Conservation (phyloP, 2,329 filamentous ascomycete species). For the Penicillium thymicola region DNA sequence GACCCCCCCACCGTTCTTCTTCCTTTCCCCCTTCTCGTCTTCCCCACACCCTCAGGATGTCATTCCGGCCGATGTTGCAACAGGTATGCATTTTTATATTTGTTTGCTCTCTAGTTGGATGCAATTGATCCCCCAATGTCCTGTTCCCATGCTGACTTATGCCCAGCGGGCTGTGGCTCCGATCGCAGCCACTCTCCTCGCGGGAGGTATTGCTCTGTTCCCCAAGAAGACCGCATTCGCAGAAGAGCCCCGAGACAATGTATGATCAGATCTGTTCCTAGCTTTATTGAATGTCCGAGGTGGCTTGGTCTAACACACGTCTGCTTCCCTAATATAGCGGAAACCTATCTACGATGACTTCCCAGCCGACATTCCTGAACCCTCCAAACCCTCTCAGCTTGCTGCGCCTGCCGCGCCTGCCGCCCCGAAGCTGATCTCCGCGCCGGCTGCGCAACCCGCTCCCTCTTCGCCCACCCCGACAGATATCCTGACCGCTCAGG, state of each 20-base stretch:
- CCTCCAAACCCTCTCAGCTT: slow-evolving; percentile 21
- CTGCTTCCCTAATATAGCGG: slow-evolving; percentile 26
- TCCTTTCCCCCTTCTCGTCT: too few relatives aligned
- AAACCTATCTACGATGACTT: slow-evolving; percentile 47
- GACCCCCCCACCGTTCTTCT: too few relatives aligned
- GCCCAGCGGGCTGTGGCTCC: slow-evolving; percentile 39
- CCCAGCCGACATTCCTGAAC: slow-evolving; percentile 31
- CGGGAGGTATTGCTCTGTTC: slow-evolving; percentile 39
- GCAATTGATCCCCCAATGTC: slow-evolving; percentile 14
- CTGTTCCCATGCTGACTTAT: slow-evolving; percentile 25
- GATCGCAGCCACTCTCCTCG: slow-evolving; percentile 41
- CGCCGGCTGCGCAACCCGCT: slow-evolving; percentile 18
- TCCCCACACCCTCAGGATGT: slow-evolving; percentile 33
- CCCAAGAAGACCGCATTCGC: slow-evolving; percentile 43
- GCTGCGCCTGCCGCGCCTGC: slow-evolving; percentile 10
- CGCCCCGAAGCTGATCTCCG: slow-evolving; percentile 16
- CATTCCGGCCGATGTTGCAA: slow-evolving; percentile 42
- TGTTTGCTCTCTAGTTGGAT: background rate
- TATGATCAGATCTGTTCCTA: slow-evolving; percentile 23
- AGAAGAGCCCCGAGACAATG: slow-evolving; percentile 39
- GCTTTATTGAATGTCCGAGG: background rate
- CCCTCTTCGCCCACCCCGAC: slow-evolving; percentile 68
- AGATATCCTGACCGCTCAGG: slow-evolving; percentile 79
- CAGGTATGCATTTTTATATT: slow-evolving; percentile 29
- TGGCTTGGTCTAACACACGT: slow-evolving; percentile 13